Conservation (phyloP, 352 stramenopile species). For the Blastocystis sp. region DNA sequence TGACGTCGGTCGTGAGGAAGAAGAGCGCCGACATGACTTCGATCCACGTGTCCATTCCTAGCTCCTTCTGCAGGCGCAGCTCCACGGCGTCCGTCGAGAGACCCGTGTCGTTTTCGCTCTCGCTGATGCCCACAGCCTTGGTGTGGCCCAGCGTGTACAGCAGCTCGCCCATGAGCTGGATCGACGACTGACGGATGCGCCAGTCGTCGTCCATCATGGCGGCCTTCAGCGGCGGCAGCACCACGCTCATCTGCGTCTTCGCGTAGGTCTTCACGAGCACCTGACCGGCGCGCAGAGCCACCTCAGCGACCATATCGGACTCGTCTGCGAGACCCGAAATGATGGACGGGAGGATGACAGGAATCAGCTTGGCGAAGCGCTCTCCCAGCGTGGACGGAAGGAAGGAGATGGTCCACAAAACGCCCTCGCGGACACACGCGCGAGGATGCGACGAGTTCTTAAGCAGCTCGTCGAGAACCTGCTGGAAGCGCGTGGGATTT, state of each 20-base stretch:
- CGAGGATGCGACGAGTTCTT: conserved; percentile 82
- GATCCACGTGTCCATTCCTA: conserved; percentile 83
- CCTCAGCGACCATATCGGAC: conserved; percentile 87
- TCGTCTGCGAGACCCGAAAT: conserved; percentile 93
- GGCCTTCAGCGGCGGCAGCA: conserved; percentile 86
- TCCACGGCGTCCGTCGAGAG: conserved; percentile 6
- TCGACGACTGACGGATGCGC: conserved; percentile 90
- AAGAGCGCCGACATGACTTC: conserved; percentile 92
- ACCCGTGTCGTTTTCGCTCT: conserved; percentile 60
- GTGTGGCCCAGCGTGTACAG: conserved; percentile 80
- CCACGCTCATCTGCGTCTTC: conserved; percentile 84
- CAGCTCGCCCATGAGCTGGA: conserved; percentile 84
- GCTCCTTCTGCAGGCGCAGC: conserved; percentile 52
- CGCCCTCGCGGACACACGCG: conserved; percentile 84
- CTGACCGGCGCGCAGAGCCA: conserved; percentile 87
- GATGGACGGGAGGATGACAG: conserved; percentile 84
- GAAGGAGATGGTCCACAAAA: conserved; percentile 96
- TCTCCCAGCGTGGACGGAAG: conserved; percentile 71
- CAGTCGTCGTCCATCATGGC: conserved; percentile 93
- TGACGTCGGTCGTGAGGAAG: conserved; percentile 90
- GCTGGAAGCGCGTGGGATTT: conserved; percentile 69
- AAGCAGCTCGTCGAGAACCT: conserved; percentile 69
- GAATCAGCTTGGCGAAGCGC: conserved; percentile 81
- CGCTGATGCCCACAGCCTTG: conserved; percentile 71
- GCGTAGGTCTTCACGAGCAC: conserved; percentile 91